Evolutionary conservation across 2,329 filamentous ascomycete species (phyloP).

Genomic region (Dactylonectria macrodidyma): DNA sequence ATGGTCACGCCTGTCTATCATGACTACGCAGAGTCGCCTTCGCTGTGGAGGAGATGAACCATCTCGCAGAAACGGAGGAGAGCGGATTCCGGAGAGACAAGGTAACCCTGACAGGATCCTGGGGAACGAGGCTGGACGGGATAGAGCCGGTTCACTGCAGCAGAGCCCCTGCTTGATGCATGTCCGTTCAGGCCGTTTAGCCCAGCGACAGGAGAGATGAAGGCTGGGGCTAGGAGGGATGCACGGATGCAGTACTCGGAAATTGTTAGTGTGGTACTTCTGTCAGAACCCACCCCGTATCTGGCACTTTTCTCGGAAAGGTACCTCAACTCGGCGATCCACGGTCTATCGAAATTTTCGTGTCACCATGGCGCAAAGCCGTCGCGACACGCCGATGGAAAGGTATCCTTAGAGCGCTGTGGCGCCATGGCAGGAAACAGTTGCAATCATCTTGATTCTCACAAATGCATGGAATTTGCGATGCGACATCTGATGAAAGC

Average conservation of each 20-base stretch:
- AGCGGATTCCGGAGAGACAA: slow-evolving; percentile 23
- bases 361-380: slow-evolving; percentile 44
- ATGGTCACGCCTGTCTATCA: slow-evolving; percentile 1
- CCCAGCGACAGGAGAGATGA: slow-evolving; percentile 25
- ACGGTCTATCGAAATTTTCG: slow-evolving; percentile 51
- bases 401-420: slow-evolving; percentile 38
- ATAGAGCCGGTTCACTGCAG: slow-evolving; percentile 33
- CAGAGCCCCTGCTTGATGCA: slow-evolving; percentile 28
- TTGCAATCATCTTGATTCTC: neutral
- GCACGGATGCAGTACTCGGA: slow-evolving; percentile 29
- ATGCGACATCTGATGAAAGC: slow-evolving; percentile 11
- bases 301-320: slow-evolving; percentile 45
- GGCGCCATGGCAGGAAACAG: neutral
- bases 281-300: slow-evolving; percentile 36
- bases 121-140: slow-evolving; percentile 42
- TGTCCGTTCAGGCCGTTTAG: slow-evolving; percentile 7
- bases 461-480: slow-evolving; percentile 2
- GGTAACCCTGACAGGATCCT: slow-evolving; percentile 34
- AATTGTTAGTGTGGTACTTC: slow-evolving; percentile 60
- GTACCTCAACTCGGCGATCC: slow-evolving; percentile 50
- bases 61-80: slow-evolving; percentile 16
- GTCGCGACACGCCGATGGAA: slow-evolving; percentile 33
- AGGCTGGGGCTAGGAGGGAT: slow-evolving; percentile 21
- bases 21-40: slow-evolving; percentile 10
- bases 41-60: slow-evolving; percentile 11